Base-by-base conservation (phyloP, 2,329 filamentous ascomycete genomes). In the Stagonosporopsis rhizophila region DNA sequence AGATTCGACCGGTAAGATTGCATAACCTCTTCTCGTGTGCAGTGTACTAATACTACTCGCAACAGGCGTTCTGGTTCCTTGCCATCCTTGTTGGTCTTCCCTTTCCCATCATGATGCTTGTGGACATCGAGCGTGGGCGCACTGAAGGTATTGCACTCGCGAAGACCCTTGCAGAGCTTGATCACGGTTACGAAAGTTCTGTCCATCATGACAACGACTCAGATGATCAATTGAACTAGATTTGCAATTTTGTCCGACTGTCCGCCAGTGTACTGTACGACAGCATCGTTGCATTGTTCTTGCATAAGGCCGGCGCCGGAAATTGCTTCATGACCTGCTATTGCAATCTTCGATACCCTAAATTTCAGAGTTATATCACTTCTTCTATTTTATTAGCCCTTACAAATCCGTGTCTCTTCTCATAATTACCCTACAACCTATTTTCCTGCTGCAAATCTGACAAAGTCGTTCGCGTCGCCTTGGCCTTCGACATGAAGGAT, bases 1-100 rank as follows among this genome's bases (percentile, higher is more conserved):
- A 80, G 51, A 82, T 82, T 46, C 70, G 80, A 56, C 80, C 80
- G 9, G 76, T 77, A 69, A 64, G 73, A 67, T 53, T 3, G 37
- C 6, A 2, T n/a, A n/a, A 9, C 9, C 38, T 28, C 32, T 17
- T n/a, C 14, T n/a, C 1, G 28, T 23, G 17, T 27, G 27, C 11
- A 46, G 28, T 15, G 30, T 14, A 42, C 50, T 41, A 9, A 47
- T 6, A n/a, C 17, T 22, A 12, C 14, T 28, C 3, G 28, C 4
- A 7, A 11, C 8, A 78, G 75, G 93, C 94, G 0, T 99, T 99
- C 75, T 92, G 90, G 83, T 99, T 99, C 73, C 80, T 99, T 37
- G 92, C 91, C 0, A 81, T 87, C 5, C 79, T 99, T n/a, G 90
- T 99, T 6, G 89, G 89, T 6, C 76, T 96, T 1, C 93, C 95